phyloP scores from a whole-genome alignment of 495 filamentous ascomycete genomes.

The Ascodesmis nigricans region DNA sequence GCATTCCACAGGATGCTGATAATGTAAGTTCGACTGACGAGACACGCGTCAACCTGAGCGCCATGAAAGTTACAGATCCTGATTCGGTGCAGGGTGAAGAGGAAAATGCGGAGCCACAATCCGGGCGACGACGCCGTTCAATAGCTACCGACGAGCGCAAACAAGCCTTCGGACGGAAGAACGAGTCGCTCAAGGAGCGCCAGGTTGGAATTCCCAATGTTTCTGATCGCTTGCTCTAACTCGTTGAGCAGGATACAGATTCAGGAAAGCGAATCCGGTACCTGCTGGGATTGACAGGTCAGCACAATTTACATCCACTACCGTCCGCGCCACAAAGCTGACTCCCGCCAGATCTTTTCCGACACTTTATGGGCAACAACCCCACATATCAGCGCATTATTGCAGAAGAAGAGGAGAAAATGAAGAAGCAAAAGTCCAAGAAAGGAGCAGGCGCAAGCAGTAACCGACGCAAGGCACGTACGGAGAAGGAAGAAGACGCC shows the following conservation, averaged over 20 bases:
- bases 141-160: constrained; percentile 73
- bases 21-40: constrained; percentile 12
- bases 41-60: constrained; percentile 2
- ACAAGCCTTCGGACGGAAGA: constrained; percentile 84
- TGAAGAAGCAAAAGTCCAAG: constrained; percentile 45
- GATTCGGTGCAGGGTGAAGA: constrained; percentile 2
- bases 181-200: constrained; percentile 65
- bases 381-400: constrained; percentile 80
- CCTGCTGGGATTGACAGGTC: constrained; percentile 62
- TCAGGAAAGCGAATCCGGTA: constrained; percentile 89
- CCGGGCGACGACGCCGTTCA: constrained; percentile 66
- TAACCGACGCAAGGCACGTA: constrained; percentile 57
- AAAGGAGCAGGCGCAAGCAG: constrained; percentile 67
- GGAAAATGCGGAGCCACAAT: constrained; percentile 24
- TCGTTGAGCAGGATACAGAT: constrained; percentile 58
- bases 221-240: background rate
- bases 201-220: constrained; percentile 38
- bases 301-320: background rate
- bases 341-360: constrained; percentile 84
- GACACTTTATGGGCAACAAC: constrained; percentile 96
- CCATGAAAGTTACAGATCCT: constrained; percentile 5
- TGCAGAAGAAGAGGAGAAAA: constrained; percentile 61
- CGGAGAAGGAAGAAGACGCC: constrained; percentile 94
- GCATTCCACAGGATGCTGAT: constrained; percentile 17
- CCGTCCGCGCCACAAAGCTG: too few relatives aligned